phyloP scores from a whole-genome alignment of 768 basidiomycete genomes.

The Coprinellus aureogranulatus region DNA sequence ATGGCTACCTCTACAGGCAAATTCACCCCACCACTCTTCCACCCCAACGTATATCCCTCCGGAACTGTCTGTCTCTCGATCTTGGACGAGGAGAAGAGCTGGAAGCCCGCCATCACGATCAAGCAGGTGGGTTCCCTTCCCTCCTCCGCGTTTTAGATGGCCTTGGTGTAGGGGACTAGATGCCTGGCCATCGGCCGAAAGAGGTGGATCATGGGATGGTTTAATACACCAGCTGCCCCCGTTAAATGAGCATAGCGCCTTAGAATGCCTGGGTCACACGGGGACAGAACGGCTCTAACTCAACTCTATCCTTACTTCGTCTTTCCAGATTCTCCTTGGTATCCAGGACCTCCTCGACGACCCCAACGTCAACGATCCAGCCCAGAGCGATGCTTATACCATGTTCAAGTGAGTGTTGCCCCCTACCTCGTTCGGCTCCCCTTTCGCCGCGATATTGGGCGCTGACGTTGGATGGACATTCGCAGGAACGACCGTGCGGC shows the following conservation, averaged over 20 bases:
- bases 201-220: no score
- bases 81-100: constrained; percentile 96
- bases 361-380: constrained; percentile 96
- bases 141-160: no score
- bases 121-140: constrained; percentile 94
- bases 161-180: no score
- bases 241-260: no score
- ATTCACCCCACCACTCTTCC: constrained; percentile 93
- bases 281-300: no score
- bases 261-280: no score
- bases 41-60: constrained; percentile 98
- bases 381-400: constrained; percentile 97
- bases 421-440: background rate
- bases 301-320: no score
- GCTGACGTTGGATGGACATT: constrained; percentile 9
- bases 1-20: constrained; percentile 63
- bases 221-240: no score
- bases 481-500: constrained; percentile 87
- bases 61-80: constrained; percentile 98
- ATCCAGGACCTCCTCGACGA: constrained; percentile 95
- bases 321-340: constrained; percentile 80
- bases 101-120: constrained; percentile 99
- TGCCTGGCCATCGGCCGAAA: no score
- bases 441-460: background rate
- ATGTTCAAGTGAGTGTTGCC: constrained; percentile 81